These are phyloP conservation scores for Euphorbia peplus DNA, from an alignment of 345 rosid genomes.

Conservation along the genomic window DNA sequence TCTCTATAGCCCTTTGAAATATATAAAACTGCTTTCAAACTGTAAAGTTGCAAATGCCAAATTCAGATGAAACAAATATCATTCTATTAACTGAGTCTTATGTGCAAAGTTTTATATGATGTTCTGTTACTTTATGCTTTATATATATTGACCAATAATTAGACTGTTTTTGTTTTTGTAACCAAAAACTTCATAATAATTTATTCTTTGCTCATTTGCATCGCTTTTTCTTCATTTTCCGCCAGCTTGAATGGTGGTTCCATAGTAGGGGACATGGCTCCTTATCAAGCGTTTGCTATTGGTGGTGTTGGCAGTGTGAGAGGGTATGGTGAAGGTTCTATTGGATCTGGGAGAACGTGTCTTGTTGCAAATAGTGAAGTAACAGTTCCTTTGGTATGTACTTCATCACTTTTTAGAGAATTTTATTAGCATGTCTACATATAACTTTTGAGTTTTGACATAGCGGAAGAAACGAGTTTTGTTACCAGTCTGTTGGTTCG, in stretches of 20 bases:
- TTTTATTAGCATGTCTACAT: not conserved
- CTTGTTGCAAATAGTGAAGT: conserved; percentile 78
- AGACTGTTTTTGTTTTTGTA: not conserved
- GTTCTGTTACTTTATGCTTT: not conserved
- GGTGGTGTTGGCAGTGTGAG: conserved; percentile 89
- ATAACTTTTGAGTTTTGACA: no score
- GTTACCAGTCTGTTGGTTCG: no score
- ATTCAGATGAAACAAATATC: no score
- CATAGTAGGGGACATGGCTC: conserved; percentile 98
- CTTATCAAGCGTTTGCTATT: conserved; percentile 93
- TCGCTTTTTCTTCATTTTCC: conserved; percentile 33
- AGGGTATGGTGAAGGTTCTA: conserved; percentile 94
- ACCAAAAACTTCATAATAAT: not conserved
- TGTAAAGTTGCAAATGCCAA: no score
- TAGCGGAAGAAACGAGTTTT: no score
- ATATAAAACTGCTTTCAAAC: no score
- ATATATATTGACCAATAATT: not conserved
- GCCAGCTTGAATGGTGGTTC: conserved; percentile 92
- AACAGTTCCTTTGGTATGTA: conserved; percentile 73
- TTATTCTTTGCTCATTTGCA: conserved; percentile 7
- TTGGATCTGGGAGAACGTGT: conserved; percentile 94
- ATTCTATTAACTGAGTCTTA: no score
- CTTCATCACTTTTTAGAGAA: not conserved
- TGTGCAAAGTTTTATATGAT: no score
- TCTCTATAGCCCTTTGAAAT: no score